Percentiles rank a stretch among this genome's conserved stretches.
These are phyloP conservation scores for Candida namnaoensis DNA, from an alignment of 805 yeast genomes.

Conservation along the genomic window DNA sequence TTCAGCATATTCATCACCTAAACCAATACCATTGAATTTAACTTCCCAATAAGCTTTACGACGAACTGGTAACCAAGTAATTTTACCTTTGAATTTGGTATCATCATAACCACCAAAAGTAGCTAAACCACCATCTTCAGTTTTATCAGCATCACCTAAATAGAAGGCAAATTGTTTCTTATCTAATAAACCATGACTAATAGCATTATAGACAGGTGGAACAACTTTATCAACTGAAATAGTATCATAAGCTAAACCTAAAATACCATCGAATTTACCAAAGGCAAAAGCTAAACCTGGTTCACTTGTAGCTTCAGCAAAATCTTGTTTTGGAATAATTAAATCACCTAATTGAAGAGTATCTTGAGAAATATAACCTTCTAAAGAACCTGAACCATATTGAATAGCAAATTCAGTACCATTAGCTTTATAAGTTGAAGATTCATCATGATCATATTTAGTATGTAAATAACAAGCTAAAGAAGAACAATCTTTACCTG, in stretches of 20 bases:
- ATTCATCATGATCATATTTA: slow-evolving; percentile 78
- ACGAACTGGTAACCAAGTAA: slow-evolving; percentile 95
- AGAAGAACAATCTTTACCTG: slow-evolving; percentile 79
- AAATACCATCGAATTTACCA: slow-evolving; percentile 96
- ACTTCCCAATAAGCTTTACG: slow-evolving; percentile 99
- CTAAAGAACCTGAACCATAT: slow-evolving; percentile 90
- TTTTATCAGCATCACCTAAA: slow-evolving; percentile 68
- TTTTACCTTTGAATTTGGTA: slow-evolving; percentile 67
- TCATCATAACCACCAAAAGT: slow-evolving; percentile 93
- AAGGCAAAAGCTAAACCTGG: slow-evolving; percentile 98
- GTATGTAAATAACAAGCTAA: slow-evolving; percentile 92
- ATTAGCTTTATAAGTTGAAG: slow-evolving; percentile 80
- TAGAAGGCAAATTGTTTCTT: slow-evolving; percentile 82
- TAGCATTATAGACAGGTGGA: slow-evolving; percentile 91
- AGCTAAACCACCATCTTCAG: slow-evolving; percentile 79
- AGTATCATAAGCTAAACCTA: slow-evolving; percentile 90
- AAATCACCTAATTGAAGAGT: slow-evolving; percentile 75
- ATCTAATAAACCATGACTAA: slow-evolving; percentile 73
- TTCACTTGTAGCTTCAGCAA: slow-evolving; percentile 95
- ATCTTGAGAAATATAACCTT: slow-evolving; percentile 89
- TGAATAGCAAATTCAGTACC: slow-evolving; percentile 80
- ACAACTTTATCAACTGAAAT: slow-evolving; percentile 84
- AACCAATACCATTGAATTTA: slow-evolving; percentile 77
- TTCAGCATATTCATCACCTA: slow-evolving; percentile 87
- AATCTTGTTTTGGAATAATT: slow-evolving; percentile 79